Evolutionary conservation across 805 yeast species (phyloP).

Genomic region (Brettanomyces sp.): DNA sequence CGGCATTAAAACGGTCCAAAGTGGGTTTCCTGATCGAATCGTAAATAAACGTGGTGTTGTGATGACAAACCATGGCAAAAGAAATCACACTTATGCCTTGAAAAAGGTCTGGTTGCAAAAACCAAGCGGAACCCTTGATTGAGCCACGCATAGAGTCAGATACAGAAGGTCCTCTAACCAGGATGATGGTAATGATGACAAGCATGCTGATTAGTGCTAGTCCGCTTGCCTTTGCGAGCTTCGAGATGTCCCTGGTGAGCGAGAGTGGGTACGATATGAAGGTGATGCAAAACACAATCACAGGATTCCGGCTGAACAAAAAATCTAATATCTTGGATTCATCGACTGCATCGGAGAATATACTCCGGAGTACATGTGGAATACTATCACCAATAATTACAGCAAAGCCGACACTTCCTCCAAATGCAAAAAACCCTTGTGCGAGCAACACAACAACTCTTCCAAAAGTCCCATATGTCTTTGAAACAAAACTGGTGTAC

Average conservation of each 20-base stretch:
- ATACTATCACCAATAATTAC: constrained; percentile 92
- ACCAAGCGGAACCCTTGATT: constrained; percentile 33
- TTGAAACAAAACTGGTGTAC: constrained; percentile 77
- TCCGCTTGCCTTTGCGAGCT: constrained; percentile 78
- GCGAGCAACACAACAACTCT: constrained; percentile 57
- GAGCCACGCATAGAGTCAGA: constrained; percentile 39
- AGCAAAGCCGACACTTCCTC: constrained; percentile 90
- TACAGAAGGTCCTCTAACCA: constrained; percentile 61
- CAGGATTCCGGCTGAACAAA: constrained; percentile 56
- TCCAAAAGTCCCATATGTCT: constrained; percentile 71
- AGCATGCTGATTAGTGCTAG: constrained; percentile 81
- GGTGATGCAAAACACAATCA: constrained; percentile 60
- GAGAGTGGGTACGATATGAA: constrained; percentile 79
- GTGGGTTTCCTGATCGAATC: constrained; percentile 75
- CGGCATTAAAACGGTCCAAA: constrained; percentile 57
- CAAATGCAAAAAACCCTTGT: constrained; percentile 85
- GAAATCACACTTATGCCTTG: constrained; percentile 93
- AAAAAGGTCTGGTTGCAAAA: constrained; percentile 58
- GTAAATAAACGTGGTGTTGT: constrained; percentile 83
- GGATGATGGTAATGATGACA: constrained; percentile 64
- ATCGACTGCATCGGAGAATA: constrained; percentile 41
- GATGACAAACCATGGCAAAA: constrained; percentile 93
- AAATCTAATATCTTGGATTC: constrained; percentile 34
- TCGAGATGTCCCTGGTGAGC: constrained; percentile 69
- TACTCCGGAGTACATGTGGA: constrained; percentile 73